Base-by-base conservation (phyloP, 352 stramenopile genomes). In the Pilasporangium apinafurcum region DNA sequence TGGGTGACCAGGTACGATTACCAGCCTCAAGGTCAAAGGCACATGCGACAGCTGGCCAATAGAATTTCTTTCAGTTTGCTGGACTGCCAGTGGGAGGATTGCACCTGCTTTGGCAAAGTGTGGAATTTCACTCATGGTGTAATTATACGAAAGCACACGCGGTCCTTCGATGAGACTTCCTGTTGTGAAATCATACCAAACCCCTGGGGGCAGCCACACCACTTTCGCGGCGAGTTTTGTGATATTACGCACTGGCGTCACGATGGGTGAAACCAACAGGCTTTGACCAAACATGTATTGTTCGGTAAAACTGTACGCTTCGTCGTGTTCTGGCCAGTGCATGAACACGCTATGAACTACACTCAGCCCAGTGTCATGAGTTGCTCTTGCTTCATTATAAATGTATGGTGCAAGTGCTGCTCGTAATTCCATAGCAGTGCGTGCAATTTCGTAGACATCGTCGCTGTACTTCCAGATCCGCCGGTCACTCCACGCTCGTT, bases 201-300 rank as follows among this genome's bases (percentile, higher is more conserved):
- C 39, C 12, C 68, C 68, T 13, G 67, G 67, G 3, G 68, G 68
- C 2, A 82, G 18, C 68, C 68, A 82, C 2, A 80, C 26, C 0
- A 37, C 48, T 31, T 62, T 62, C 16, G 38, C 32, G 6, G 49
- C 38, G 7, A 62, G 17, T 18, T 71, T 29, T n/a, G 55, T 66
- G 9, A 35, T 39, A 0, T 53, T 32, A 17, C 62, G 50, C 0
- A 64, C 37, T 0, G 63, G 55, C 4, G 20, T 18, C 5, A 70
- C 51, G 8, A 82, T 52, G 4, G 69, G 69, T 3, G 69, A 68
- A 10, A 81, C 50, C 4, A 81, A 34, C 24, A 80, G 35, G 22
- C 61, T 44, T 14, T 51, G 50, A 20, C 68, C 68, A 37, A 82
- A 59, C 37, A 79, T 45, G 55, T 74, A 81, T 43, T 79, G 56